Conservation (phyloP, 192 early-diverging fungal species). For the Ambispora gerdemannii region DNA sequence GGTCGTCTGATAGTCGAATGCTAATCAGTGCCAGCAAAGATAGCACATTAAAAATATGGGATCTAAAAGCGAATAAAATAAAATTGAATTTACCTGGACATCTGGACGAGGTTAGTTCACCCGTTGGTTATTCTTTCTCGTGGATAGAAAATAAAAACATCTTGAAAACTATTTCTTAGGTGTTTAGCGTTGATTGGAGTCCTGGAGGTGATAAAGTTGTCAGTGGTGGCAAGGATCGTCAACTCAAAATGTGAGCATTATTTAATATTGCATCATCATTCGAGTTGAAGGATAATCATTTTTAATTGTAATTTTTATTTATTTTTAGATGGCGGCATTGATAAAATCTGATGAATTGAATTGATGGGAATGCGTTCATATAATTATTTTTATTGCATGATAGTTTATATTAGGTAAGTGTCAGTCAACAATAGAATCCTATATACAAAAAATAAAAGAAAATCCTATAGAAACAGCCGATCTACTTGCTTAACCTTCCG, state of each 20-base stretch:
- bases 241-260: slow-evolving; percentile 83
- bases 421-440: no score
- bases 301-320: no score
- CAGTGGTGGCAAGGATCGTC: slow-evolving; percentile 90
- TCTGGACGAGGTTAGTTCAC: slow-evolving; percentile 71
- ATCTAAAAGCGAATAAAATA: slow-evolving; percentile 84
- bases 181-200: slow-evolving; percentile 94
- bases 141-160: background rate
- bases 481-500: no score
- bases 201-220: slow-evolving; percentile 88
- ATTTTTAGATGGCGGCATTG: no score
- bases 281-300: no score
- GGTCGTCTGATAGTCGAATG: slow-evolving; percentile 91
- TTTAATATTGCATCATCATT: no score
- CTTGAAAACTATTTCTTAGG: slow-evolving; percentile 36
- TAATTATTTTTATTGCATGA: no score
- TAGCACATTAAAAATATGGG: slow-evolving; percentile 92
- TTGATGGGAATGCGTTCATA: no score
- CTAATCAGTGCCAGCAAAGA: slow-evolving; percentile 87
- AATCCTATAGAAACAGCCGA: no score
- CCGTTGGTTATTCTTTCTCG: background rate
- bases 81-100: slow-evolving; percentile 96
- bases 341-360: no score
- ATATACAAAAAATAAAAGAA: no score
- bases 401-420: no score